Base-by-base conservation (phyloP, 1,284 basidiomycete species). In the Puccinia hordei region DNA sequence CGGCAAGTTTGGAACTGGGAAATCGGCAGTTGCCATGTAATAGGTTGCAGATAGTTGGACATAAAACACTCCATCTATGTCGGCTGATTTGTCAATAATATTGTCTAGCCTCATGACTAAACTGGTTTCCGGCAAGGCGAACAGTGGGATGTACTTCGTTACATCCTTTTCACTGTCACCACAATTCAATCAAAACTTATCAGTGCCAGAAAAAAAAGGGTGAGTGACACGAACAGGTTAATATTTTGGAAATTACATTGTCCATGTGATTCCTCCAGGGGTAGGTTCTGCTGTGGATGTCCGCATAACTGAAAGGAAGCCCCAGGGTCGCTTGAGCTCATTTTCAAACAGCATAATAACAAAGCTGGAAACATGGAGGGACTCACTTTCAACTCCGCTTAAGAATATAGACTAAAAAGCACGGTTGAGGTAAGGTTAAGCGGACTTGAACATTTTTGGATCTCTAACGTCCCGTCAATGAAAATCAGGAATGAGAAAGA, bases 221-320 rank as follows among this genome's bases (percentile, higher is more conserved):
- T 5, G 9, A n/a, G 33, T 13, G 22, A 44, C 61, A 17, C 33
- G 15, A 69, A 46, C 27, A 35, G 69, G 17, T 74, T 1, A n/a
- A 33, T n/a, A 51, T 35, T 17, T 35, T 35, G 38, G 41, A 53
- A 44, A 53, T 57, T 74, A 80, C 79, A 80, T 71, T 63, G 79
- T 80, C 79, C 79, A 80, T 27, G 73, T 74, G n/a, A 80, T 80
- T 0, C 79, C 79, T 53, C 51, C 49, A 49, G 38, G 53, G 8
- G 38, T 73, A 24, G 79, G 79, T 27, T 80, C 79, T 22, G 79
- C 71, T n/a, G 79, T 80, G 15, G 79, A 80, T 33, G 59, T 80
- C 24, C 79, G 51, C 79, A 73, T 73, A 49, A 80, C 72, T 80
- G 49, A 19, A 33, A 41, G n/a, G 44, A 53, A 69, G 30, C 46